Evolutionary conservation across 2,329 filamentous ascomycete species (phyloP), one percentile per base, ranked within the genome.

Genomic region (Colletotrichum phormii): DNA sequence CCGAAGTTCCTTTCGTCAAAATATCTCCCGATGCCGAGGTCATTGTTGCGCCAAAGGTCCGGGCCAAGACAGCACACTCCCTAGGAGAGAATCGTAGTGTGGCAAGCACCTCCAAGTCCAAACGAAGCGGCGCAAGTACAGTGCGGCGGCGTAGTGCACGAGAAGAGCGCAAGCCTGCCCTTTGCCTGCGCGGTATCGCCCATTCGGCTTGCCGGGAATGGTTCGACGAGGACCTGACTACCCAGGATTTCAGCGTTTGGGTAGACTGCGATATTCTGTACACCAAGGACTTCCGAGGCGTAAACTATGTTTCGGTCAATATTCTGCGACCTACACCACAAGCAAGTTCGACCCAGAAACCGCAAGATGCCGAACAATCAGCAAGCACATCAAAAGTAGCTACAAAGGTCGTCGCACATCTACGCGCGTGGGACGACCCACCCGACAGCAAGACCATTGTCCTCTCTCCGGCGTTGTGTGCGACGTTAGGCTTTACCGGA

Each of bases 1-100:
- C 90, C 2, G 89, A 91, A 61, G 88, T 90, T 1, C 88, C 94
- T 0, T 99, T 99, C 80, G 95, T 94, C 31, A 98, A 98, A 82
- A 94, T 99, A 63, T 93, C 94, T 0, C 94, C 95, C 0, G 95
- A 98, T 80, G 96, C 96, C 26, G 97, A 99, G 83, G 95, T 99
- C 62, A 97, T 98, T 75, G 97, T 99, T 73, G 97, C 97, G 4
- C 97, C 97, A 0, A 99, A 99, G 84, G 93, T 92, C 31, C 90
- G 96, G 67, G 88, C 93, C 54, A 95, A 94, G 80, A 84, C 88
- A 42, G 86, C 90, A 4, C 89, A 92, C 68, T 88, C 84, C 72
- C 89, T 86, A n/a, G 90, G 91, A 49, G 95, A 97, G 76, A 95
- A 89, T 79, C 89, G 93, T 71, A 98, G 95, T 79, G 93, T 95